phyloP scores from a whole-genome alignment of 148 eudicot genomes.

The Pharnaceum exiguum region DNA sequence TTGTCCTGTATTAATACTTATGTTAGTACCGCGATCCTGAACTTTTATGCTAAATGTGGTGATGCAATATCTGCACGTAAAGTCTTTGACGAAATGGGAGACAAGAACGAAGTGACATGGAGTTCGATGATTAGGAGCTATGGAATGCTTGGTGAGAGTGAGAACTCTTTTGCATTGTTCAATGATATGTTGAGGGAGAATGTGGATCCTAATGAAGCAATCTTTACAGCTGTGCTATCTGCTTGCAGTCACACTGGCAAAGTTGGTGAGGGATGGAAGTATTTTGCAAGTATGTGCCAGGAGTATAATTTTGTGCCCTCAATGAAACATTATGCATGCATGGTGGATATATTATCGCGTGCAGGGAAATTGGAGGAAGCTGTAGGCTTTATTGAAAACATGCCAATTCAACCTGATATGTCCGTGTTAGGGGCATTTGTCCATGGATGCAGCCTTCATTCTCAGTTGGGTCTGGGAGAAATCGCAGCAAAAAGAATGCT shows the following conservation, averaged over 20 bases:
- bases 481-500: slow-evolving; percentile 59
- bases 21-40: slow-evolving; percentile 57
- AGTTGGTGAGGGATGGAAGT: slow-evolving; percentile 63
- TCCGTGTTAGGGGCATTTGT: slow-evolving; percentile 66
- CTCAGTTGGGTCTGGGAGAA: slow-evolving; percentile 69
- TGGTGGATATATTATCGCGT: slow-evolving; percentile 71
- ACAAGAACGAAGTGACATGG: slow-evolving; percentile 63
- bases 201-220: slow-evolving; percentile 55
- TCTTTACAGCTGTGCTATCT: slow-evolving; percentile 59
- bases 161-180: slow-evolving; percentile 52
- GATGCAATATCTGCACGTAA: slow-evolving; percentile 49
- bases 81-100: slow-evolving; percentile 60
- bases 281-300: slow-evolving; percentile 56
- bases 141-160: slow-evolving; percentile 64
- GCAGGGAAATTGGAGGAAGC: slow-evolving; percentile 80
- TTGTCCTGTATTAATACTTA: slow-evolving; percentile 36
- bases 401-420: slow-evolving; percentile 52
- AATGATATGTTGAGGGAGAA: slow-evolving; percentile 53
- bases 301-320: slow-evolving; percentile 52
- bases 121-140: slow-evolving; percentile 68
- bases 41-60: slow-evolving; percentile 88
- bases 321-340: slow-evolving; percentile 63
- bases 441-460: slow-evolving; percentile 72
- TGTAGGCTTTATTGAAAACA: slow-evolving; percentile 46
- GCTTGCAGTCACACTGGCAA: slow-evolving; percentile 78